Evolutionary conservation across 2,329 filamentous ascomycete genomes (phyloP).

Genomic region (Aspergillus piperis): DNA sequence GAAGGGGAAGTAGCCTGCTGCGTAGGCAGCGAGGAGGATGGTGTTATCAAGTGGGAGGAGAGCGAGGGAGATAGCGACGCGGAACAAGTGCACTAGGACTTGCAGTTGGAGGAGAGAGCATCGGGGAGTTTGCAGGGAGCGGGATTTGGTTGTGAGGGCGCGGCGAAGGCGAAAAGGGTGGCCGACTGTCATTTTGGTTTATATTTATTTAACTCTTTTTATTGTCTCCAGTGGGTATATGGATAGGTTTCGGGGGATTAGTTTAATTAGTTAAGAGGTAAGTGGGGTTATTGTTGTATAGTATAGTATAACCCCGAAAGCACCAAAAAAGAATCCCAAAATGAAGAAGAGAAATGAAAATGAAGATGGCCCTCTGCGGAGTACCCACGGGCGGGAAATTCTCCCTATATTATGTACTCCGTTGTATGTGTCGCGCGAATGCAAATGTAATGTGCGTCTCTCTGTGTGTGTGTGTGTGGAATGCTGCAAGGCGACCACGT

Average conservation of each 20-base stretch:
- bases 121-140: conserved; percentile 5
- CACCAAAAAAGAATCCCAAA: no score
- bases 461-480: not conserved
- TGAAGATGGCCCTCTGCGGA: no score
- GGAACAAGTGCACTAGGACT: conserved; percentile 27
- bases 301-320: no score
- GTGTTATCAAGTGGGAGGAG: conserved; percentile 54
- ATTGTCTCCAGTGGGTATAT: no score
- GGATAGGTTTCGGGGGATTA: no score
- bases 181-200: not conserved
- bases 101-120: conserved; percentile 15
- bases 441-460: no score
- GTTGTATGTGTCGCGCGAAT: no score
- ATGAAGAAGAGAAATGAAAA: no score
- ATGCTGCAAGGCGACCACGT: conserved; percentile 23
- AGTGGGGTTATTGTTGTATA: no score
- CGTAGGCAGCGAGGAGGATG: conserved; percentile 45
- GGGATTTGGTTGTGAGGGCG: conserved; percentile 9
- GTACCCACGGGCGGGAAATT: no score
- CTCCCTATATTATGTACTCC: no score
- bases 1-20: conserved; percentile 30
- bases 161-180: conserved; percentile 13
- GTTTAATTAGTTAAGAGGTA: no score
- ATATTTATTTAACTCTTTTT: not conserved
- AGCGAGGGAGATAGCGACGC: conserved; percentile 28